These are phyloP conservation scores for Botrytis medusae DNA, from an alignment of 2,329 filamentous ascomycete species.

Conservation along the genomic window DNA sequence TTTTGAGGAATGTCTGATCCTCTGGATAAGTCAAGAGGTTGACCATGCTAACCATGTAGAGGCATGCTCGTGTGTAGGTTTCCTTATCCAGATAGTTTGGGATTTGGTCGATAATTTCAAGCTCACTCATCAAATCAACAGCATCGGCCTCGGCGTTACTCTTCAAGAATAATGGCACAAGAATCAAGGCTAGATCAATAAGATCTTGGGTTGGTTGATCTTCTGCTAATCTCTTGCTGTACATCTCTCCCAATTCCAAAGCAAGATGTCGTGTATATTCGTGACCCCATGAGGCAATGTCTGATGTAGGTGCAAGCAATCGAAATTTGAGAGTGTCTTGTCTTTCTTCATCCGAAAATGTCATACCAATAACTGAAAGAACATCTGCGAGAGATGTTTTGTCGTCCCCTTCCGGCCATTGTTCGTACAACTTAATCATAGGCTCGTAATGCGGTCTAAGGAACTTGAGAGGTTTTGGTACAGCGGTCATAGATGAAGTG, in stretches of 20 bases:
- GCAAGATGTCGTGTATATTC: slow-evolving; percentile 97
- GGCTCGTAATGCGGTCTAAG: slow-evolving; percentile 94
- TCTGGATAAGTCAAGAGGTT: slow-evolving; percentile 96
- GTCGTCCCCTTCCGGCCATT: slow-evolving; percentile 80
- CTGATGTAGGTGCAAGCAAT: slow-evolving; percentile 82
- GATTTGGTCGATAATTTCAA: slow-evolving; percentile 94
- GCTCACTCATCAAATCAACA: slow-evolving; percentile 92
- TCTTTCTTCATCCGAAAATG: slow-evolving; percentile 93
- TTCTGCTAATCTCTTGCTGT: slow-evolving; percentile 79
- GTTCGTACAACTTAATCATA: slow-evolving; percentile 82
- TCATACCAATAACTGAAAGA: slow-evolving; percentile 97
- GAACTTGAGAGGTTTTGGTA: slow-evolving; percentile 98
- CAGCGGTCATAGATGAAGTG: slow-evolving; percentile 98
- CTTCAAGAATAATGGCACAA: slow-evolving; percentile 93
- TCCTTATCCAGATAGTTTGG: slow-evolving; percentile 88
- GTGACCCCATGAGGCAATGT: slow-evolving; percentile 96
- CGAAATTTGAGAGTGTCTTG: slow-evolving; percentile 96
- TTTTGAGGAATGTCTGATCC: slow-evolving; percentile 91
- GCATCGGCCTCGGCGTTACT: slow-evolving; percentile 98
- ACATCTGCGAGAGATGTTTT: slow-evolving; percentile 93
- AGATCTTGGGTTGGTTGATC: slow-evolving; percentile 84
- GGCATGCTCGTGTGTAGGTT: slow-evolving; percentile 87
- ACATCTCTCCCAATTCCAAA: slow-evolving; percentile 93
- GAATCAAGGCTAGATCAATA: slow-evolving; percentile 75
- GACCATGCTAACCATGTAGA: slow-evolving; percentile 99